Evolutionary conservation across 2,329 filamentous ascomycete species (phyloP).

Genomic region (Hypoxylon sp.): DNA sequence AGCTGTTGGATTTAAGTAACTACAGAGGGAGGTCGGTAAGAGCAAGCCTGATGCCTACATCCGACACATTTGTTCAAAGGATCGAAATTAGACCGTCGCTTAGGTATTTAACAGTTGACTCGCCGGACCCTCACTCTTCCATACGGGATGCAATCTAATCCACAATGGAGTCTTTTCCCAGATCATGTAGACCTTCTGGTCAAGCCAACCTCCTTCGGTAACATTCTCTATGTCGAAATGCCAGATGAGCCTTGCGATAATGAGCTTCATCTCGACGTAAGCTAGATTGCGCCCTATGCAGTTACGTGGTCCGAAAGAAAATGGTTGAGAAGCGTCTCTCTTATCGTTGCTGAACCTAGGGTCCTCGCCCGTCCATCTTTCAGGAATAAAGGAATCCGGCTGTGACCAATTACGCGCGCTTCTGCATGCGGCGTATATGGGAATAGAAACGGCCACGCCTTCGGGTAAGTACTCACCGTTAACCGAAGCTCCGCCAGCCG

Average conservation of each 20-base stretch:
- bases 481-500: constrained; percentile 29
- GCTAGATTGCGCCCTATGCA: constrained; percentile 57
- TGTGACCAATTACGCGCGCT: constrained; percentile 32
- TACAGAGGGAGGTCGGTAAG: neutral
- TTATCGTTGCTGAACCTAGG: constrained; percentile 50
- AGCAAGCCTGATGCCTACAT: neutral
- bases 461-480: constrained; percentile 38
- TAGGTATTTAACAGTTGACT: neutral
- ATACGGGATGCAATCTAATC: constrained; percentile 32
- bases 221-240: constrained; percentile 55
- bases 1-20: neutral
- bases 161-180: constrained; percentile 39
- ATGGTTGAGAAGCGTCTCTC: constrained; percentile 51
- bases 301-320: constrained; percentile 54
- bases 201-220: constrained; percentile 25
- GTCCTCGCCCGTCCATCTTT: constrained; percentile 42
- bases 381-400: constrained; percentile 27
- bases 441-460: constrained; percentile 33
- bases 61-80: neutral
- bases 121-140: constrained; percentile 3
- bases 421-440: constrained; percentile 35
- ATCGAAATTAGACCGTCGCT: neutral
- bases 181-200: constrained; percentile 37
- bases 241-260: constrained; percentile 56
- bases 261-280: constrained; percentile 58